A percentile compares a stretch with the other conserved stretches of the same genome.
Conservation (phyloP, 2,329 filamentous ascomycete species). For the Grosmannia huntii region DNA sequence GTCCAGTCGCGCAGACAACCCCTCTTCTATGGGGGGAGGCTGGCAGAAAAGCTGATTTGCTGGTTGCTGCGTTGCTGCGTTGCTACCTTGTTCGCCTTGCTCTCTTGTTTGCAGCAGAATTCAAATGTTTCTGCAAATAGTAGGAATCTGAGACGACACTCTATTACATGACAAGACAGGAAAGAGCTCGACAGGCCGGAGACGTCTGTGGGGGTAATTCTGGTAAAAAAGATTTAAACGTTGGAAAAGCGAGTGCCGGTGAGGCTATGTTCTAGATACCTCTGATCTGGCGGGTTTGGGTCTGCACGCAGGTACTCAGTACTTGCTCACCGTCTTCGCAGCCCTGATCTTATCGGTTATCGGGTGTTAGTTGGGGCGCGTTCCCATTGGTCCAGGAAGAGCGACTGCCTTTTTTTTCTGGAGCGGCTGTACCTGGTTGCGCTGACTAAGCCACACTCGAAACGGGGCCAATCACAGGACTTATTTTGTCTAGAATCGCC, state of each 20-base stretch:
- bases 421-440: too few relatives aligned
- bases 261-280: neutral
- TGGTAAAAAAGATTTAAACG: neutral
- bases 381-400: constrained; percentile 3
- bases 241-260: neutral
- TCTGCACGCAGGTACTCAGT: neutral
- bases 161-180: neutral
- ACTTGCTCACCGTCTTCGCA: neutral
- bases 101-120: neutral
- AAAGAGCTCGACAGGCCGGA: neutral
- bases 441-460: too few relatives aligned
- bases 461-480: too few relatives aligned
- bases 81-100: neutral
- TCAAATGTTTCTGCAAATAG: neutral
- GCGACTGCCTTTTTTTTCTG: too few relatives aligned
- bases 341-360: constrained; percentile 6
- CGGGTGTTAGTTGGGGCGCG: neutral
- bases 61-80: too few relatives aligned
- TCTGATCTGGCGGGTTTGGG: neutral
- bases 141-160: neutral
- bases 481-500: too few relatives aligned
- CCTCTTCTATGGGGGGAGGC: neutral
- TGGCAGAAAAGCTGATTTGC: neutral
- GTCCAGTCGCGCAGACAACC: neutral
- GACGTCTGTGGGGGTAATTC: neutral